Base-by-base conservation (phyloP, 306 rosid genomes). In the Lagenaria siceraria region DNA sequence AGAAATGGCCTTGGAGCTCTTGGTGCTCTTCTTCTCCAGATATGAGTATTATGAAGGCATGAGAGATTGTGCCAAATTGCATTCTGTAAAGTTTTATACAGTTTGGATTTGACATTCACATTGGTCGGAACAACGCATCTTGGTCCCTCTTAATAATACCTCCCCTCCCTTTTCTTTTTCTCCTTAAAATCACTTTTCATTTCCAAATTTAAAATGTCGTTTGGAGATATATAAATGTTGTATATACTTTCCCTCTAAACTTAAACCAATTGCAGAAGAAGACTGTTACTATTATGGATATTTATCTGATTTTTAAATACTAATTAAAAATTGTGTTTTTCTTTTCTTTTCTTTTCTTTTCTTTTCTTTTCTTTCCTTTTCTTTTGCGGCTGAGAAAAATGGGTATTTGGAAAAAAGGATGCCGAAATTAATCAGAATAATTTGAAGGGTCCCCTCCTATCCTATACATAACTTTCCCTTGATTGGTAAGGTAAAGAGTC, bases 11-110 rank as follows among this genome's bases (percentile, higher is more conserved):
- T 35, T 64, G 49, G 49, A 64, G 2, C 72, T 19, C 17, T 17
- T 35, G 10, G 8, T 40, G 31, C 5, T n/a, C 24, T 63, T 63
- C 24, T 18, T 64, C 48, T 64, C 40, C 48, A 33, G 43, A 63
- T 29, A 63, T 33, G 17, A 66, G 22, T n/a, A 66, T 66, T 21
- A 38, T 40, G 53, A 43, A 66, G 74, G 31, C 54, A 69, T 22
- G 36, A 69, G 55, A 69, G 58, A 31, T 69, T 42, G 55, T 21
- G 55, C 33, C 77, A 55, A 75, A 78, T 61, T 66, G 84, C 77
- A 82, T 85, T 73, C 86, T 85, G 81, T 82, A 85, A 85, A 85
- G 88, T 35, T 51, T 40, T 77, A 82, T 74, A 78, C 77, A 65
- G 25, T 73, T 77, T 72, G 82, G 73, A 22, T 71, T 82, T 24